Evolutionary conservation across 176 grass and related monocot species (phyloP), one percentile per base, ranked within the genome.

Genomic region (Phragmites australis): DNA sequence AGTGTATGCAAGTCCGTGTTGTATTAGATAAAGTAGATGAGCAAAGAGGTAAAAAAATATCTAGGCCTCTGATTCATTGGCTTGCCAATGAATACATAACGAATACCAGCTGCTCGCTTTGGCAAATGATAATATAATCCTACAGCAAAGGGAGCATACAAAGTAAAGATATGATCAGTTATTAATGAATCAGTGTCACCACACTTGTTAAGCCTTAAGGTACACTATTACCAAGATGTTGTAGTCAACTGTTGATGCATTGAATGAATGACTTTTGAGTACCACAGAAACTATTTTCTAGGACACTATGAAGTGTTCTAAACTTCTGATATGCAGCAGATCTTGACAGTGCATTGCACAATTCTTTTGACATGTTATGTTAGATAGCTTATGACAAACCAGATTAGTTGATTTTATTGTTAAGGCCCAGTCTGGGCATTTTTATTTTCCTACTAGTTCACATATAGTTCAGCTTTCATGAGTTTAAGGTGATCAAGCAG

Each of bases 81-180:
- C 58, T 94, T 99, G 57, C 96, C 92, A 82, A 99, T 99, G 75
- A 99, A 99, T 39, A 99, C 96, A 82, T 99, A 99, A 69, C 82
- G 90, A 85, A 95, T 99, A 65, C 96, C 96, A 65, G 92, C 82
- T 81, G 88, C 92, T 68, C 96, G 88, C 82, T 99, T 99, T 44
- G 96, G 87, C 69, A 95, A 80, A 89, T 99, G 96, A 78, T 99
- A 99, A 89, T 99, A 99, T 60, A 99, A 82, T 57, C 96, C 96
- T 99, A 72, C 30, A 93, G 39, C 47, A 76, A 62, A 88, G 68
- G 71, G 27, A 72, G 34, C 18, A 85, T 64, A 63, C 45, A 12
- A 82, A 77, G 34, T 46, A 44, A 50, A 88, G 39, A 61, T 30
- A 55, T 40, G 19, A n/a, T 0, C 12, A 41, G 70, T 25, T 64